Base-by-base conservation (phyloP, 2,329 filamentous ascomycete species). In the Sarocladium brachiariae region DNA sequence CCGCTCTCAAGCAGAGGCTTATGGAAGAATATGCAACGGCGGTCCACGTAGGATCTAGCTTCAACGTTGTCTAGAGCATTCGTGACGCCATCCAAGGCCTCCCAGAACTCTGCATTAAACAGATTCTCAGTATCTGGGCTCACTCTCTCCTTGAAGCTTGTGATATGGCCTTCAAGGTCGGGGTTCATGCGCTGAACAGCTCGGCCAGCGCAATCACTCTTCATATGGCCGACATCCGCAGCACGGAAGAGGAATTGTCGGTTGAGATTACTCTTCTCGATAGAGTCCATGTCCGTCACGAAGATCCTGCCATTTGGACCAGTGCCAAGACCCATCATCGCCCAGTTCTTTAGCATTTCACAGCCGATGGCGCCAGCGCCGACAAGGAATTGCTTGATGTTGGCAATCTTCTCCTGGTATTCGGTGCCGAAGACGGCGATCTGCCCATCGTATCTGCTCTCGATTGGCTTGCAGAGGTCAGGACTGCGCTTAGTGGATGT, bases 301-400 rank as follows among this genome's bases (percentile, higher is more conserved):
- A 75, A 89, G 61, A 99, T 95, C 68, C 87, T 86, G 61, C 93
- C 93, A 46, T 90, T 80, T 2, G 89, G 88, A 3, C 93, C 93
- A 41, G 87, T 88, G 39, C 86, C 92, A 25, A 99, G 76, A 58
- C 93, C 93, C 66, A 97, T 95, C 91, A 99, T 95, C 31, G 95
- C 92, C 91, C 93, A 99, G 69, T 97, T 97, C 81, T 99, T 99
- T 58, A 99, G 74, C 87, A 97, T 99, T 65, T 99, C 93, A 63
- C 93, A 99, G 41, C 93, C 93, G 66, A 99, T 99, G 56, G 95
- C 93, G 61, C 93, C 93, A 43, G 93, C 89, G 58, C 93, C 93
- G 52, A 99, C 93, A 51, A 99, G 77, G 74, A 99, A 99, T 61
- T 97, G 83, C 62, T 85, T 93, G 54, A 93, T 70, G 61, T 96